A percentile compares a stretch with the other conserved stretches of the same genome.
Evolutionary conservation across 345 rosid genomes (phyloP).

Genomic region (Brassica rapa): DNA sequence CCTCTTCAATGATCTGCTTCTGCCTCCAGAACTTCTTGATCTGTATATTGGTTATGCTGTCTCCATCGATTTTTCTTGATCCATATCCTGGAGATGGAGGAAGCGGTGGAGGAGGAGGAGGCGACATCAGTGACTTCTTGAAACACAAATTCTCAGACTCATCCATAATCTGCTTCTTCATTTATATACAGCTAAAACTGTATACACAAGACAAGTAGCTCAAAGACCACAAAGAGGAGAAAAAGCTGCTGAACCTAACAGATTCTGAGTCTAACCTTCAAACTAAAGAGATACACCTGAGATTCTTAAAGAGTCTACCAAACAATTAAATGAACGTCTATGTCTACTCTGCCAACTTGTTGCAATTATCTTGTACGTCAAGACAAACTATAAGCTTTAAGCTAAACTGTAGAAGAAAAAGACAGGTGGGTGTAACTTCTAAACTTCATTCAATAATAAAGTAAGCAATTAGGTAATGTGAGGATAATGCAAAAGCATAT

Average conservation of each 20-base stretch:
- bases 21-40: conserved; percentile 82
- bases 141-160: conserved; percentile 31
- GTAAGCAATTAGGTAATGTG: conserved; percentile 11
- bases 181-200: conserved; percentile 24
- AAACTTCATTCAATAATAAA: conserved; percentile 28
- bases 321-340: conserved; percentile 17
- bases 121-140: conserved; percentile 36
- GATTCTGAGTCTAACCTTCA: conserved; percentile 68
- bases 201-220: neutral
- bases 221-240: neutral
- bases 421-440: conserved; percentile 46
- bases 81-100: conserved; percentile 51
- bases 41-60: conserved; percentile 73
- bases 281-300: conserved; percentile 37
- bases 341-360: conserved; percentile 30
- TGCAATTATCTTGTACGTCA: conserved; percentile 37
- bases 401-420: conserved; percentile 20
- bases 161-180: conserved; percentile 52
- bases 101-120: conserved; percentile 56
- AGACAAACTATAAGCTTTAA: conserved; percentile 24
- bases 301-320: conserved; percentile 37
- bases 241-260: conserved; percentile 31
- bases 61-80: conserved; percentile 39
- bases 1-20: conserved; percentile 72
- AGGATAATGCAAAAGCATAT: conserved; percentile 34